Percentiles rank a stretch among this genome's conserved stretches.
Evolutionary conservation across 305 asterid species (phyloP).

Genomic region (Plantago lanceolata): DNA sequence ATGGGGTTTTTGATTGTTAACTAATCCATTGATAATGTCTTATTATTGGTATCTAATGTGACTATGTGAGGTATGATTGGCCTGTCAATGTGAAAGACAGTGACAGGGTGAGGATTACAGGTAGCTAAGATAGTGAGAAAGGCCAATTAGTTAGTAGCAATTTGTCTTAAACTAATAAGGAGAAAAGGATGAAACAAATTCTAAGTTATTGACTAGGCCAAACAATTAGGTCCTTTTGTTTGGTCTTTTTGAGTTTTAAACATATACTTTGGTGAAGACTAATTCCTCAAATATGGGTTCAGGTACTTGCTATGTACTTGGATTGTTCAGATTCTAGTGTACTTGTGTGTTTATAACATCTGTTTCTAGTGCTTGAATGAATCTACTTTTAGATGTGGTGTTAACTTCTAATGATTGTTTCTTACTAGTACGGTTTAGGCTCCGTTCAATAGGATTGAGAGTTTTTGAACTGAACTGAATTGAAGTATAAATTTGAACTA

Average conservation of each 20-base stretch:
- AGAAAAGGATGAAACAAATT: background rate
- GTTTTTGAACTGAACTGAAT: too few relatives aligned
- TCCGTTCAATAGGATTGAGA: too few relatives aligned
- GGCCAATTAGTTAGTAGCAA: background rate
- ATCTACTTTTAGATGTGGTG: too few relatives aligned
- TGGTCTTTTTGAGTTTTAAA: too few relatives aligned
- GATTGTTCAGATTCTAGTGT: too few relatives aligned
- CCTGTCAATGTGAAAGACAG: background rate
- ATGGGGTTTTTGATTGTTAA: background rate
- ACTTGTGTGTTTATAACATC: too few relatives aligned
- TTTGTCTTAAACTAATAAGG: background rate
- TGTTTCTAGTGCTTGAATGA: too few relatives aligned
- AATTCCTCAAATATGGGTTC: background rate
- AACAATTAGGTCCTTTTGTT: background rate
- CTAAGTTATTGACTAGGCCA: conserved; percentile 3
- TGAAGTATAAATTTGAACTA: too few relatives aligned
- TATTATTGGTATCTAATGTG: background rate
- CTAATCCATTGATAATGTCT: background rate
- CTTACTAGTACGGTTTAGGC: too few relatives aligned
- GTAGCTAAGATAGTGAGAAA: conserved; percentile 7
- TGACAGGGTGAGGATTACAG: conserved; percentile 1
- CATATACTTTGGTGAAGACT: background rate
- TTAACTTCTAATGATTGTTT: too few relatives aligned
- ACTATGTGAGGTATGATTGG: background rate
- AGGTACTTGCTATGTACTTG: too few relatives aligned